phyloP scores from a whole-genome alignment of 2,329 filamentous ascomycete species.

The Monilinia vaccinii-corymbosi region DNA sequence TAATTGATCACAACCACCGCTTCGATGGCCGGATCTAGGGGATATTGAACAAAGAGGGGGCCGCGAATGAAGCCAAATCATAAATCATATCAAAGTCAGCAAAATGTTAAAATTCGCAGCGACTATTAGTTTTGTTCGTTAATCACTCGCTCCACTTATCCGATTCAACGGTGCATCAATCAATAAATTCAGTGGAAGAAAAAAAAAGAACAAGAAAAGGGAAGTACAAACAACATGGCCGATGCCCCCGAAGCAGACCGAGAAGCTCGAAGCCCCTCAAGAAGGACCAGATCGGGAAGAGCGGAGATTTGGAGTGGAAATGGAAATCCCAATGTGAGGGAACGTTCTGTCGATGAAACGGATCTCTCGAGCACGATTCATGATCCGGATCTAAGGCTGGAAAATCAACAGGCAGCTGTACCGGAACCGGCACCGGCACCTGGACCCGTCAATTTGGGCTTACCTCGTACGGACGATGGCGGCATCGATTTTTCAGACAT shows the following conservation, averaged over 20 bases:
- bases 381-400: not conserved
- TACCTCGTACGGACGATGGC: not conserved
- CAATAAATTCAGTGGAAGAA: not conserved
- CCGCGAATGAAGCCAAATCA: not conserved
- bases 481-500: not conserved
- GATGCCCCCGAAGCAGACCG: not conserved
- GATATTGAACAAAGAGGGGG: not conserved
- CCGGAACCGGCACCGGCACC: not conserved
- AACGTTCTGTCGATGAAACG: no score
- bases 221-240: not conserved
- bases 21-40: not conserved
- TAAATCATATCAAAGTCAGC: no score
- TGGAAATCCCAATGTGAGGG: not conserved
- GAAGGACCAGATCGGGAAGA: not conserved
- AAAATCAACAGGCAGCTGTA: not conserved
- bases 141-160: no score
- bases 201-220: not conserved
- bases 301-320: not conserved
- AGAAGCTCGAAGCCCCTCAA: fast-evolving
- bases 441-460: not conserved
- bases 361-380: not conserved
- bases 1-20: not conserved
- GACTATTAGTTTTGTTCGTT: no score
- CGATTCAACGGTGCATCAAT: not conserved
- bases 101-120: not conserved